Percentiles rank a stretch among this genome's conserved stretches.
Conservation (phyloP, 2,329 filamentous ascomycete genomes). For the Massarina eburnea region DNA sequence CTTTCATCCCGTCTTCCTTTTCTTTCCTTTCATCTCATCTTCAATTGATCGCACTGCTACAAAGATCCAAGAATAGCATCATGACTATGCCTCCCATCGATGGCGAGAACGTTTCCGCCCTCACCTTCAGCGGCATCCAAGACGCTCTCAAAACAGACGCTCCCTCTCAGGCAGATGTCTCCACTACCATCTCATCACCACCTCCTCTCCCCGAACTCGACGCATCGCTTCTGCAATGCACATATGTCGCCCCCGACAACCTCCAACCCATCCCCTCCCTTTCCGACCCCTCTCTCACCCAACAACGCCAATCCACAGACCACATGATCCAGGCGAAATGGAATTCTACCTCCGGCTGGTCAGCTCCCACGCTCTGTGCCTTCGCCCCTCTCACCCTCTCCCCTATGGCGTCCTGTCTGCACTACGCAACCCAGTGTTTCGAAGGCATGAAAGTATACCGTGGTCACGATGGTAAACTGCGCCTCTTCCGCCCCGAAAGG, state of each 20-base stretch:
- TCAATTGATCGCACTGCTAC: background rate
- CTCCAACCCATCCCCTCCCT: conserved; percentile 47
- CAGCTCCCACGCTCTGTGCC: conserved; percentile 70
- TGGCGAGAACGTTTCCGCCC: conserved; percentile 26
- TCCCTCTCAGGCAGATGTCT: conserved; percentile 30
- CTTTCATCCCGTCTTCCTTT: background rate
- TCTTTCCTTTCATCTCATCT: background rate
- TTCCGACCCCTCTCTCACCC: conserved; percentile 43
- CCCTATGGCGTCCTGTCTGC: conserved; percentile 77
- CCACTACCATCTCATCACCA: conserved; percentile 16
- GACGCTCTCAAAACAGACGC: conserved; percentile 33
- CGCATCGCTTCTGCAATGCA: conserved; percentile 47
- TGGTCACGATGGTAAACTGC: conserved; percentile 68
- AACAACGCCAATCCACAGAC: conserved; percentile 65
- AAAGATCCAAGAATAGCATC: conserved; percentile 15
- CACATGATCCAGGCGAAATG: conserved; percentile 83
- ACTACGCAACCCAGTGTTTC: conserved; percentile 92
- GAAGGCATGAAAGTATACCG: conserved; percentile 79
- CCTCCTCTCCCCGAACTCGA: conserved; percentile 44
- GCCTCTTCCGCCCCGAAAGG: conserved; percentile 74
- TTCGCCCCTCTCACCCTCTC: conserved; percentile 77
- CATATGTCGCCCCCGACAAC: conserved; percentile 36
- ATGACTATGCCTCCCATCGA: conserved; percentile 34
- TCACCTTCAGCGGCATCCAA: conserved; percentile 37
- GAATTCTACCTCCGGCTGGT: conserved; percentile 69